phyloP scores from a whole-genome alignment of 2,329 filamentous ascomycete genomes.

The Sporothrix humicola region DNA sequence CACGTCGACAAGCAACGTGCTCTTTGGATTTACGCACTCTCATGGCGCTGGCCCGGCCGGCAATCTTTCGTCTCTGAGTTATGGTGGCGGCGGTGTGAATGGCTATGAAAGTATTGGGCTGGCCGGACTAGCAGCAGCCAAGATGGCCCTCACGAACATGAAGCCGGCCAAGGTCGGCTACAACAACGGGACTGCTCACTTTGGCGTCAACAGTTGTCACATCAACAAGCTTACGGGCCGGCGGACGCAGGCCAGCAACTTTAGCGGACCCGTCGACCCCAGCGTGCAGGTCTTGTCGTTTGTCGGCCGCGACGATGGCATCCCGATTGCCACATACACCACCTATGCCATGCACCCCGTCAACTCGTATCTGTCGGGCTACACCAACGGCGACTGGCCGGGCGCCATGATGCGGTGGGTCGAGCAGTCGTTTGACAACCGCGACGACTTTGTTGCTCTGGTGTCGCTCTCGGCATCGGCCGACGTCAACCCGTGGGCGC shows the following conservation, averaged over 20 bases:
- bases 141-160: not conserved
- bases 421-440: not conserved
- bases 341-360: not conserved
- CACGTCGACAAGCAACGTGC: not conserved
- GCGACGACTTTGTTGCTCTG: not conserved
- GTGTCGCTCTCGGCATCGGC: not conserved
- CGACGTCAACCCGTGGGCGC: not conserved
- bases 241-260: not conserved
- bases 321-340: not conserved
- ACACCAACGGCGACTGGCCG: not conserved
- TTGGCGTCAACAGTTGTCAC: not conserved
- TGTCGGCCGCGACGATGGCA: not conserved
- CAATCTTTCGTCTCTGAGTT: not conserved
- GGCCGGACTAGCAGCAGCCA: not conserved
- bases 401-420: constrained; percentile 1
- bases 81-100: not conserved
- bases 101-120: not conserved
- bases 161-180: not conserved
- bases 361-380: not conserved
- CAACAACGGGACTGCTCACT: not conserved
- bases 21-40: not conserved
- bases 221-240: not conserved
- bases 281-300: not conserved
- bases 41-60: not conserved
- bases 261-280: not conserved